Base-by-base conservation (phyloP, 805 yeast genomes). In the Wickerhamiella musiphila region DNA sequence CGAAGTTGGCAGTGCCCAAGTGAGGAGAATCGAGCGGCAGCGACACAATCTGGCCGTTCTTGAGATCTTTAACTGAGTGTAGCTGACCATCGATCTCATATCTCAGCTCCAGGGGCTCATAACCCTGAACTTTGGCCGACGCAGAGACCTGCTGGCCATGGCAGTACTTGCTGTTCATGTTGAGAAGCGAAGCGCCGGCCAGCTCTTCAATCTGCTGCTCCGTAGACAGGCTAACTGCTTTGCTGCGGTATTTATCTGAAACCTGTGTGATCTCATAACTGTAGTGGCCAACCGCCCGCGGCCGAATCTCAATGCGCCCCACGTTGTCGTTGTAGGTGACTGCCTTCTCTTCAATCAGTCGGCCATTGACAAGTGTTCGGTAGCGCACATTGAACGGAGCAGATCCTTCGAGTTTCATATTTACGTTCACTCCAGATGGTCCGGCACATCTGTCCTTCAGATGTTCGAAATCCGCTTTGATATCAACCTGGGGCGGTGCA, bases 401-500 rank as follows among this genome's bases (percentile, higher is more conserved):
- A 18, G 73, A 68, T 12, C 98, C 96, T 4, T 66, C 57, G 32
- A 76, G 60, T 1, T 64, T 53, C 36, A 84, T 61, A 31, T 74
- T 78, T 39, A 81, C 82, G 20, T 65, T 61, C 37, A 83, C 70
- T 0, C 95, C 98, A 6, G 82, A 73, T 28, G 83, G 81, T 0
- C 98, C 98, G 19, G 90, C 78, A 57, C 99, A 90, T 30, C 76
- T 69, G 46, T 86, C 96, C 17, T 70, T 60, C 2, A 86, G 70
- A 3, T 86, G 70, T 10, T 59, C 59, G 37, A 59, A 61, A 18
- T 42, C 48, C 11, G 68, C 62, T 3, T 49, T 41, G 16, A 71
- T 38, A 15, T 56, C 46, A 7, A 78, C 75, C 22, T 65, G 63
- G 3, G 72, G 65, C 4, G 78, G 75, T 21, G 57, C 56, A 1